Percentiles rank a stretch among this genome's conserved stretches.
These are phyloP conservation scores for Aspergillus taichungensis DNA, from an alignment of 495 filamentous ascomycete genomes.

Conservation along the genomic window DNA sequence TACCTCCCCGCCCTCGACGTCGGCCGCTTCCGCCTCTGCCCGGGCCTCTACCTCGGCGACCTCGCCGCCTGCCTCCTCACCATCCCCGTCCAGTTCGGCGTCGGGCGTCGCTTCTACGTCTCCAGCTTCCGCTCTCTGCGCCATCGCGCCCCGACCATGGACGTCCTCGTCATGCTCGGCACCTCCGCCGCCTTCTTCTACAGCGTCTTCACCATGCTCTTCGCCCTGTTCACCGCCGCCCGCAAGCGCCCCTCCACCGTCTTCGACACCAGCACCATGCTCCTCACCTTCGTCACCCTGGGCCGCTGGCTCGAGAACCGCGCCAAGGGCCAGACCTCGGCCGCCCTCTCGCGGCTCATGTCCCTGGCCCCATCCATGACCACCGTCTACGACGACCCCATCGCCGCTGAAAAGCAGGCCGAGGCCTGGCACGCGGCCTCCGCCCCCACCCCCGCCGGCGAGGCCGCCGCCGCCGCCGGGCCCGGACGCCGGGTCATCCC, in stretches of 20 bases:
- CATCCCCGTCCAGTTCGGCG: conserved; percentile 91
- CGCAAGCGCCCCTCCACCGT: conserved; percentile 76
- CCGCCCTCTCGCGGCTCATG: conserved; percentile 91
- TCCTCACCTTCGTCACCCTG: conserved; percentile 92
- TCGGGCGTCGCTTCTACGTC: conserved; percentile 85
- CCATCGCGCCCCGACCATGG: conserved; percentile 92
- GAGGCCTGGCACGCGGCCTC: conserved; percentile 58
- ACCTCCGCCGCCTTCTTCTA: conserved; percentile 99
- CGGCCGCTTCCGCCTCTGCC: conserved; percentile 52
- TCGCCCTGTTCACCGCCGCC: conserved; percentile 60
- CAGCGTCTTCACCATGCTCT: conserved; percentile 78
- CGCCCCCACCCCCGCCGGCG: conserved; percentile 8
- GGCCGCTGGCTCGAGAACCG: conserved; percentile 90
- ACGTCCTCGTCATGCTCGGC: conserved; percentile 87
- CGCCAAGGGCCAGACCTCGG: conserved; percentile 94
- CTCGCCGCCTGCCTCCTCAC: conserved; percentile 74
- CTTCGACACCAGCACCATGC: conserved; percentile 97
- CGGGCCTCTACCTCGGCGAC: conserved; percentile 82
- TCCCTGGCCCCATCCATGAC: conserved; percentile 93
- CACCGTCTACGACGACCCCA: conserved; percentile 94
- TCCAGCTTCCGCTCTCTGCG: conserved; percentile 85
- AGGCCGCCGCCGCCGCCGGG: conserved; percentile 46
- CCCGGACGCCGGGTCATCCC: conserved; percentile 73
- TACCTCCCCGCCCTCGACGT: conserved; percentile 61
- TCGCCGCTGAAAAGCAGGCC: conserved; percentile 81